Evolutionary conservation across 2,329 filamentous ascomycete species (phyloP).

Genomic region (Aspergillus hortae): DNA sequence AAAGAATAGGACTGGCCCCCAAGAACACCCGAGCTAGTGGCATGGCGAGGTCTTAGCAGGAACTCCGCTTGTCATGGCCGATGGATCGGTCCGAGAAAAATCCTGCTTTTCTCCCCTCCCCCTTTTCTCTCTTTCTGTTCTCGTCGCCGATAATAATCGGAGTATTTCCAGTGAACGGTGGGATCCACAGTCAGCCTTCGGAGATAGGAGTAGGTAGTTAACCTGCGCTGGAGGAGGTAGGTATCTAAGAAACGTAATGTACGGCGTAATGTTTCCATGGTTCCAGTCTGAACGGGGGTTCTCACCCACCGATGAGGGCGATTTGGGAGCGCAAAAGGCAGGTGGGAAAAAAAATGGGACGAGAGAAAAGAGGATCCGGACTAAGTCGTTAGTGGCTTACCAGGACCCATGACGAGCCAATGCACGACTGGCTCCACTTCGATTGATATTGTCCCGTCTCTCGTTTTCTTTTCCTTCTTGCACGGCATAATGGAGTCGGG

Average conservation of each 20-base stretch:
- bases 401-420: conserved; percentile 7
- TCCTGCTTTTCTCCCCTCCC: not conserved
- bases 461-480: conserved; percentile 13
- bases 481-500: not conserved
- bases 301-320: conserved; percentile 1
- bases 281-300: conserved; percentile 15
- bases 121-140: not conserved
- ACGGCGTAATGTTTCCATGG: conserved; percentile 13
- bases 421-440: conserved; percentile 14
- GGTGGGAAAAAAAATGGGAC: too few species aligned
- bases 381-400: too few species aligned
- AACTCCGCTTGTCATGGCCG: not conserved
- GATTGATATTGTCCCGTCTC: conserved; percentile 12
- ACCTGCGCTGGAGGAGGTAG: not conserved
- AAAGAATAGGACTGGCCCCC: not conserved
- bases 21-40: not conserved
- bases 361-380: too few species aligned
- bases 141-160: not conserved
- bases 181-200: not conserved
- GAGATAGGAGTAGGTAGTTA: not conserved
- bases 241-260: not conserved
- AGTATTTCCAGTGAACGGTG: not conserved
- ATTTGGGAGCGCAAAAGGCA: too few species aligned
- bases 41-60: not conserved
- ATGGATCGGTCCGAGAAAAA: not conserved